Evolutionary conservation across 805 yeast genomes (phyloP), one percentile per base, ranked within the genome.

Genomic region (Teunomyces kruisii): DNA sequence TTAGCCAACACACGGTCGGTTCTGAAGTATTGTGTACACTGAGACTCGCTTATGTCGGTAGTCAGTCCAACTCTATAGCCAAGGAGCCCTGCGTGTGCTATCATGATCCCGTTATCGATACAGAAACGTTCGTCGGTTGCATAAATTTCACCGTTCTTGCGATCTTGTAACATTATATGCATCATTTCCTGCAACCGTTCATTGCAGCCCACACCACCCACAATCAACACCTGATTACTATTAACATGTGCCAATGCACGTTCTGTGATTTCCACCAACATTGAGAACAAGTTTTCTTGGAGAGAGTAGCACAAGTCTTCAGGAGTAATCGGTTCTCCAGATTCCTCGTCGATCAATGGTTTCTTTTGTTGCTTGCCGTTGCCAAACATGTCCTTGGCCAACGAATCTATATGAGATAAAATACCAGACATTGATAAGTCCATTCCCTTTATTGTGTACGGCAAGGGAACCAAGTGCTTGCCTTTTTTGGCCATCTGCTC

Each of bases 371-470:
- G 51, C 44, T 65, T 66, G 5, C 59, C 75, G 8, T 48, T 47
- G 9, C 76, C 74, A 58, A 84, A 80, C 49, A 88, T 63, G 53
- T 85, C 92, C 47, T 81, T 76, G 0, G 97, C 97, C 14, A 91
- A 64, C 24, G 77, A 78, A 55, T 92, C 98, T 42, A 94, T 80
- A 59, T 80, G 82, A 12, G 91, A 97, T 47, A 94, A 68, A 35
- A 94, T 88, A 8, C 99, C 99, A 53, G 96, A 86, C 96, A 94
- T 88, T 40, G 96, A 87, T 46, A 94, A 59, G 64, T 94, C 99
- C 99, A 94, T 94, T 3, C 99, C 99, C 64, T 94, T 94, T 12
- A 94, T 99, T 0, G 99, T 92, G 61, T 94, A 94, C 0, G 99
- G 99, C 32, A 94, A 69, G 38, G 81, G 84, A 2, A 92, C 87